Percentiles rank a stretch among this genome's conserved stretches.
Evolutionary conservation across 306 rosid species (phyloP).

Genomic region (Alnus rubra): DNA sequence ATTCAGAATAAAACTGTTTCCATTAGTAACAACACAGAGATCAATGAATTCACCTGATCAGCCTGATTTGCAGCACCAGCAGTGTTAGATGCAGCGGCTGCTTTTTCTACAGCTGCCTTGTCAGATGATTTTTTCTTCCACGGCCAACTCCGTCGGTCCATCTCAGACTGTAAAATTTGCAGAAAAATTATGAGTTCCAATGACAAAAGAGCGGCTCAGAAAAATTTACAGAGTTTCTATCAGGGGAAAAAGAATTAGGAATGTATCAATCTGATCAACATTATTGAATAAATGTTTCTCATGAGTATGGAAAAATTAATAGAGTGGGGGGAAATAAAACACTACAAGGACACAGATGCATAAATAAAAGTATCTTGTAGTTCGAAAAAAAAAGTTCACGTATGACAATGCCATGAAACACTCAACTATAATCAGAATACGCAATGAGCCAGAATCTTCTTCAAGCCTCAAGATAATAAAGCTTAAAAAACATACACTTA

Average conservation of each 20-base stretch:
- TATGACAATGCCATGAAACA: background rate
- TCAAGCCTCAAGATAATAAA: background rate
- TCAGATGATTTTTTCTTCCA: slow-evolving; percentile 99
- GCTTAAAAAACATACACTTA: background rate
- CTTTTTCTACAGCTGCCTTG: slow-evolving; percentile 69
- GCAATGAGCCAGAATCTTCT: background rate
- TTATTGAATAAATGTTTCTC: background rate
- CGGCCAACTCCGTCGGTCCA: slow-evolving; percentile 97
- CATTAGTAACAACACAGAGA: background rate
- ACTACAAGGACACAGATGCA: background rate
- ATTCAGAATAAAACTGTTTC: background rate
- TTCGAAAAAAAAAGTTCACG: background rate
- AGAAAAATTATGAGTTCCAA: slow-evolving; percentile 2
- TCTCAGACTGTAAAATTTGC: slow-evolving; percentile 39
- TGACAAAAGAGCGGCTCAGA: slow-evolving; percentile 7
- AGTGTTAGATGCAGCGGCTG: slow-evolving; percentile 49
- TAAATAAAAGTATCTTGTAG: too few relatives aligned
- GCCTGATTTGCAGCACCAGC: slow-evolving; percentile 43
- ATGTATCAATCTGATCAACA: background rate
- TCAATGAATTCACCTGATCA: slow-evolving; percentile 55
- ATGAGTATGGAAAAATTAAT: background rate
- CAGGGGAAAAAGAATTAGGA: background rate
- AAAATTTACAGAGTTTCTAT: background rate
- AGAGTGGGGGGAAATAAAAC: background rate
- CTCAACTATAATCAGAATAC: background rate